phyloP scores from a whole-genome alignment of 2,329 filamentous ascomycete species.

The Cordyceps pruinosa region DNA sequence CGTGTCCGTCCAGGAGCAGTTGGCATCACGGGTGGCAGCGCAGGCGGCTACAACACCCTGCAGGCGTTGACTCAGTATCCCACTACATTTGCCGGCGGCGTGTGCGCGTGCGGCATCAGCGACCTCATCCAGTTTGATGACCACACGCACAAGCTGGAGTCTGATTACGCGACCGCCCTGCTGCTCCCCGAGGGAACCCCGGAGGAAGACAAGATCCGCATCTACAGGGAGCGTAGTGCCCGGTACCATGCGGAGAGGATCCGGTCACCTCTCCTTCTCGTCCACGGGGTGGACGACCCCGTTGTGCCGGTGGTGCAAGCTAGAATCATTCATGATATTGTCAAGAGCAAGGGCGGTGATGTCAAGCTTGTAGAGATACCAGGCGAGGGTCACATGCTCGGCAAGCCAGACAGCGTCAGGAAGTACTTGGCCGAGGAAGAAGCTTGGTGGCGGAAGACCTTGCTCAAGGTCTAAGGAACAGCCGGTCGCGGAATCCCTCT shows the following conservation, averaged over 20 bases:
- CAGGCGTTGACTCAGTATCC: conserved; percentile 41
- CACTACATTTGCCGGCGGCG: conserved; percentile 39
- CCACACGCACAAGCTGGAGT: conserved; percentile 51
- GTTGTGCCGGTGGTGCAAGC: conserved; percentile 54
- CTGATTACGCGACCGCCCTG: conserved; percentile 41
- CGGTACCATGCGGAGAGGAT: conserved; percentile 42
- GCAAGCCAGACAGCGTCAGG: conserved; percentile 31
- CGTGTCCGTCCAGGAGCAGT: conserved; percentile 31
- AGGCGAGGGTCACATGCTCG: conserved; percentile 46
- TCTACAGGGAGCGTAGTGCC: conserved; percentile 42
- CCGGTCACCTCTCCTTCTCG: conserved; percentile 43
- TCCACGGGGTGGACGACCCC: conserved; percentile 49
- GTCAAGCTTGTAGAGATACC: conserved; percentile 41
- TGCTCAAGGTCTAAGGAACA: conserved; percentile 20
- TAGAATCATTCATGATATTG: conserved; percentile 41
- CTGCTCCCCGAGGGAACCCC: conserved; percentile 29
- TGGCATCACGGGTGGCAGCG: conserved; percentile 44
- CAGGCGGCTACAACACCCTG: conserved; percentile 48
- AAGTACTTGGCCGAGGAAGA: conserved; percentile 38
- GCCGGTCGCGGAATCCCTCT: not conserved
- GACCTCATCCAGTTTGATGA: conserved; percentile 39
- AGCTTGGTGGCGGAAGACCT: conserved; percentile 38
- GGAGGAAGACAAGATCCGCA: conserved; percentile 31
- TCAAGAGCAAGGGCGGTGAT: conserved; percentile 33
- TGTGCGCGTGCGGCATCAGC: conserved; percentile 44